Conservation (phyloP, 192 early-diverging fungal genomes). For the Linnemannia hyalina region DNA sequence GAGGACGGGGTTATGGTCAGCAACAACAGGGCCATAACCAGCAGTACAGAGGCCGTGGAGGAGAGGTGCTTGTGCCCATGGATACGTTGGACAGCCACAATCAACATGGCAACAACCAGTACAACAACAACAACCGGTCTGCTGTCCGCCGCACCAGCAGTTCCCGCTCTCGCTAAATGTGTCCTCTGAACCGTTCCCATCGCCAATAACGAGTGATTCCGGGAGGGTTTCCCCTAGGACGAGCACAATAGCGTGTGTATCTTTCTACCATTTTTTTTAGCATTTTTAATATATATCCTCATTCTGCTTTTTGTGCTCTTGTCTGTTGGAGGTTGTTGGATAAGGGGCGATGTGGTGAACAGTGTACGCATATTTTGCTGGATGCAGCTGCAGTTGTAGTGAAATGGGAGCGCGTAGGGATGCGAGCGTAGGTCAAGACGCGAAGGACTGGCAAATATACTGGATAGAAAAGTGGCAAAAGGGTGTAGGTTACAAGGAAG, state of each 20-base stretch:
- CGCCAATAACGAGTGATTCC: too few relatives aligned
- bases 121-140: slow-evolving; percentile 10
- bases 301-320: background rate
- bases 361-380: too few relatives aligned
- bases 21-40: slow-evolving; percentile 13
- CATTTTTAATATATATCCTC: background rate
- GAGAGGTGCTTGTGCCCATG: slow-evolving; percentile 55
- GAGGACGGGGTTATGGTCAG: background rate
- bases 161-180: slow-evolving; percentile 35
- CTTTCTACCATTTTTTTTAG: background rate
- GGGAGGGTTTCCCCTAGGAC: background rate
- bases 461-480: too few relatives aligned
- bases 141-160: slow-evolving; percentile 31
- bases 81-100: slow-evolving; percentile 30
- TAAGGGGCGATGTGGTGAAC: background rate
- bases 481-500: too few relatives aligned
- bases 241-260: background rate
- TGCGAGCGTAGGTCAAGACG: too few relatives aligned
- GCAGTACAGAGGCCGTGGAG: slow-evolving; percentile 28
- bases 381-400: too few relatives aligned
- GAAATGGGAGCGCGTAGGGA: too few relatives aligned
- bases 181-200: too few relatives aligned
- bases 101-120: background rate
- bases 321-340: background rate
- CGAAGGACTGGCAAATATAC: too few relatives aligned